These are phyloP conservation scores for Phytophthora agathidicida DNA, from an alignment of 352 stramenopile species.

Conservation along the genomic window DNA sequence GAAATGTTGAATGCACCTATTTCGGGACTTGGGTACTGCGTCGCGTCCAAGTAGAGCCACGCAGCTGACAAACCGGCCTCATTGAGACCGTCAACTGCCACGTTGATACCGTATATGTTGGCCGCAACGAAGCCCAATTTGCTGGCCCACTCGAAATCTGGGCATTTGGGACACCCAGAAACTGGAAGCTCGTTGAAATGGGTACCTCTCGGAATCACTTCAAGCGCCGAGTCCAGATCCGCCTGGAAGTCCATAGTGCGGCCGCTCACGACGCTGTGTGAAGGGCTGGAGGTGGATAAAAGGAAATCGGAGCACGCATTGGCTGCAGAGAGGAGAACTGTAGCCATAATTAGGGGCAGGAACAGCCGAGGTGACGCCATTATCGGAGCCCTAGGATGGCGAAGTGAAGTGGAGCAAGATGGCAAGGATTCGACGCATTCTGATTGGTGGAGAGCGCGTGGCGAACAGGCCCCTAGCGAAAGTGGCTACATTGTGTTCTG, in stretches of 20 bases:
- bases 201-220: slow-evolving; percentile 56
- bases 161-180: slow-evolving; percentile 41
- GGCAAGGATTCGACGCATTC: neutral
- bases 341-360: neutral
- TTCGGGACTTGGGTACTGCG: slow-evolving; percentile 54
- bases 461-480: too few relatives aligned
- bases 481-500: slow-evolving; percentile 15
- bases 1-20: slow-evolving; percentile 31
- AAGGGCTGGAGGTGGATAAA: slow-evolving; percentile 36
- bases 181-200: slow-evolving; percentile 53
- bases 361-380: neutral
- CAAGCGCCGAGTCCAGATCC: slow-evolving; percentile 48
- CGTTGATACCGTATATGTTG: slow-evolving; percentile 63
- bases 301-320: slow-evolving; percentile 63
- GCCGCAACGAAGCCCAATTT: slow-evolving; percentile 55
- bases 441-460: slow-evolving; percentile 8
- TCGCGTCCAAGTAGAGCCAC: slow-evolving; percentile 50
- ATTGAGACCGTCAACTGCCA: slow-evolving; percentile 60
- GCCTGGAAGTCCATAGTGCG: slow-evolving; percentile 67
- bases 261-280: slow-evolving; percentile 42
- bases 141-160: slow-evolving; percentile 48
- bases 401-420: neutral
- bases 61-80: slow-evolving; percentile 56
- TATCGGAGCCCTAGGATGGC: too few relatives aligned
- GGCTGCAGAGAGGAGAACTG: neutral